Evolutionary conservation across 495 filamentous ascomycete genomes (phyloP), one percentile per base, ranked within the genome.

Genomic region (Penicillium nucicola): DNA sequence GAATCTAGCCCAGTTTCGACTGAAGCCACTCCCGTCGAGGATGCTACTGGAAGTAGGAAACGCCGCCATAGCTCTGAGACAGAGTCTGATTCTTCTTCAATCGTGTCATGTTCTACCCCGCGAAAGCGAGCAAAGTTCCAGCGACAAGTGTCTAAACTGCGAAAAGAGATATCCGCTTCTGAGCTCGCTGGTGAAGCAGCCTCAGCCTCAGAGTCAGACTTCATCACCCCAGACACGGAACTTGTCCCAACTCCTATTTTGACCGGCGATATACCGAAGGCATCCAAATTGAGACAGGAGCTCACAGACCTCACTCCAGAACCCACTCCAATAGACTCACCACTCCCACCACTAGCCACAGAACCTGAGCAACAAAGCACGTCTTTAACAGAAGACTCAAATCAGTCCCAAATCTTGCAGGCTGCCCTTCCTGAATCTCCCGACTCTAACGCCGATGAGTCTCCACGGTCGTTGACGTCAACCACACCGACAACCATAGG

Each of bases 401-500:
- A 15, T 23, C 42, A 40, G 15, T 48, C 46, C 8, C 48, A 38
- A 17, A 37, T 23, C 17, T 31, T 14, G 5, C 55, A 56, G 20
- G 9, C 42, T 7, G 39, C 54, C 5, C 40, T 50, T 7, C 39
- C 55, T 15, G 65, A 67, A 43, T 74, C 71, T 4, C 56, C 67
- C 11, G 48, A 50, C 12, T 72, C 67, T 13, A 49, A 54, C 5
- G 56, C 61, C 25, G 70, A 64, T n/a, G 67, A 67, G n/a, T 69
- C 68, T 20, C 70, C 68, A 13, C 58, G 49, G 25, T 72, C 68
- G 7, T 73, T 69, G 0, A 59, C 63, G 6, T 75, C 71, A 5
- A 75, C 66, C 9, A 48, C 66, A 1, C 57, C 65, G 11, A 77
- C 74, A 23, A 75, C 74, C 4, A 57, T 71, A 13, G 67, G 59